Evolutionary conservation across 345 rosid genomes (phyloP).

Genomic region (Eutrema heterophyllum): DNA sequence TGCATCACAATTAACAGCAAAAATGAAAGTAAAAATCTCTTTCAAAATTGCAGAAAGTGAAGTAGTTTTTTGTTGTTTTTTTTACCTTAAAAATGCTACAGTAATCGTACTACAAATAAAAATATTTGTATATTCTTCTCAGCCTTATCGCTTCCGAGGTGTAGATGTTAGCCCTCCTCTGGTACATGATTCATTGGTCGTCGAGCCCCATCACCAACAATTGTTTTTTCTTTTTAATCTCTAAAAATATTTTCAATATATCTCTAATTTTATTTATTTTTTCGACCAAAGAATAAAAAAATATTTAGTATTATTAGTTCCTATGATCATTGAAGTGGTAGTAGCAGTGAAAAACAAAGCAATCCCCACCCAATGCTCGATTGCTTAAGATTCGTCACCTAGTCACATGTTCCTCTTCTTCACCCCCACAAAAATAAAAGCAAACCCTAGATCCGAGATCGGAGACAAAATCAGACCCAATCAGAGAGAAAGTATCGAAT

Average conservation of each 20-base stretch:
- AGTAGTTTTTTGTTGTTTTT: background rate
- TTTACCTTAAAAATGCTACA: background rate
- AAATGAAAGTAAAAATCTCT: background rate
- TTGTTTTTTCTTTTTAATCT: background rate
- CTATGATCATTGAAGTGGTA: slow-evolving; percentile 38
- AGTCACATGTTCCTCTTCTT: slow-evolving; percentile 29
- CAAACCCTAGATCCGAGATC: slow-evolving; percentile 20
- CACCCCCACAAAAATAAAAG: background rate
- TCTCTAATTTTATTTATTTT: background rate
- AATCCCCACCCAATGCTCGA: slow-evolving; percentile 33
- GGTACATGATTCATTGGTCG: slow-evolving; percentile 35
- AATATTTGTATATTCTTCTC: background rate
- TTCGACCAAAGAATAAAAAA: background rate
- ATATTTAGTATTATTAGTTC: background rate
- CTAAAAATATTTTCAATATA: background rate
- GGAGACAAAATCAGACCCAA: background rate
- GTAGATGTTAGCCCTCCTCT: slow-evolving; percentile 17
- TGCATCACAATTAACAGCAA: background rate
- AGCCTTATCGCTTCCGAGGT: slow-evolving; percentile 43
- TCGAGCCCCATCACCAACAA: slow-evolving; percentile 55
- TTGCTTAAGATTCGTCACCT: slow-evolving; percentile 44
- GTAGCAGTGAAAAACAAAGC: slow-evolving; percentile 45
- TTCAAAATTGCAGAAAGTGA: background rate
- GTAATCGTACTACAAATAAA: background rate
- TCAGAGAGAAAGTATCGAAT: background rate